A percentile compares a stretch with the other conserved stretches of the same genome.
These are phyloP conservation scores for Mycena latifolia DNA, from an alignment of 768 basidiomycete genomes.

Conservation along the genomic window DNA sequence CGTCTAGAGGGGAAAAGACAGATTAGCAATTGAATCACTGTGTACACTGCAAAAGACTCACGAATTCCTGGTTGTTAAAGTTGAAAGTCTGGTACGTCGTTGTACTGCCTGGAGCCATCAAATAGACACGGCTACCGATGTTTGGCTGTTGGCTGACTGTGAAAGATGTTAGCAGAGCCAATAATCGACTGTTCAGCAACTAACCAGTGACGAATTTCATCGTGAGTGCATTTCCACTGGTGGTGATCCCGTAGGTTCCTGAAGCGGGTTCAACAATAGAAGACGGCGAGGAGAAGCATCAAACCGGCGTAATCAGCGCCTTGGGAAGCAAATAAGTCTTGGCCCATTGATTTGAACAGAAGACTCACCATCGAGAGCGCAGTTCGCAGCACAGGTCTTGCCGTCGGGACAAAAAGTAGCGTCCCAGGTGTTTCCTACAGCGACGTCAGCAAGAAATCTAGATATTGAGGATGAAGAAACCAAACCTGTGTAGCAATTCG, in stretches of 20 bases:
- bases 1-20: constrained; percentile 30
- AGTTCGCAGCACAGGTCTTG: no score
- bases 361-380: constrained; percentile 50
- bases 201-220: constrained; percentile 57
- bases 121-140: constrained; percentile 59
- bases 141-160: constrained; percentile 45
- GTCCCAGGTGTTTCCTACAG: constrained; percentile 61
- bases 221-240: constrained; percentile 58
- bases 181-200: not conserved
- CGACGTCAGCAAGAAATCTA: constrained; percentile 12
- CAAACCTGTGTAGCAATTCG: constrained; percentile 59
- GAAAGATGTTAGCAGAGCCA: not conserved
- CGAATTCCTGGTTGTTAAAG: constrained; percentile 66
- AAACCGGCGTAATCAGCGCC: constrained; percentile 53
- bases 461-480: constrained; percentile 7
- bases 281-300: not conserved
- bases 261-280: constrained; percentile 20
- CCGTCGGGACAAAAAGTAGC: constrained; percentile 62
- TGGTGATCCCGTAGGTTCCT: constrained; percentile 64
- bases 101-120: constrained; percentile 58
- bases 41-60: constrained; percentile 4
- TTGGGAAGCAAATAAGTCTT: constrained; percentile 12
- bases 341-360: not conserved
- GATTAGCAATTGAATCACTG: constrained; percentile 34
- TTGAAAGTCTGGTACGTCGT: constrained; percentile 63